Conservation (phyloP, 345 rosid genomes). For the Angophora floribunda region DNA sequence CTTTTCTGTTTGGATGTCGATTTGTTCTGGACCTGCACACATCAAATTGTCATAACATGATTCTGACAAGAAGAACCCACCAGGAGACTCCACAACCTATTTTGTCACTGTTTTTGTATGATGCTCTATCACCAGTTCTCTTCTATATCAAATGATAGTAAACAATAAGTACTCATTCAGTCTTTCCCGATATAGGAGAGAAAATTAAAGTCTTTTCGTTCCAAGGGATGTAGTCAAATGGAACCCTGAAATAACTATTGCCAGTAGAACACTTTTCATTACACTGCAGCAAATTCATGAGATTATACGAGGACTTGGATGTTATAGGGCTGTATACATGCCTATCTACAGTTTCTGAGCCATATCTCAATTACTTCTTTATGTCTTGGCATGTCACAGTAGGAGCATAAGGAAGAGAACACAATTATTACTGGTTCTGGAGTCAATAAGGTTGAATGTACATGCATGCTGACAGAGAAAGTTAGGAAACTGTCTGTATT, state of each 20-base stretch:
- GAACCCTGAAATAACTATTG: neutral
- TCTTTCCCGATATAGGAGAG: neutral
- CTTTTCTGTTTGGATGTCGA: slow-evolving; percentile 41
- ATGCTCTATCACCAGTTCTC: neutral
- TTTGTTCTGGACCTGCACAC: slow-evolving; percentile 9
- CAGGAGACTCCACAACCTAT: neutral
- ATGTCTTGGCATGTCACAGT: neutral
- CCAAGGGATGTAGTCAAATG: neutral
- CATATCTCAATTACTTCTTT: neutral
- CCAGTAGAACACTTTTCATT: neutral
- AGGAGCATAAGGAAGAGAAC: neutral
- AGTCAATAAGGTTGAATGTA: neutral
- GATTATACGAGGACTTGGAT: neutral
- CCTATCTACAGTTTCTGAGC: neutral
- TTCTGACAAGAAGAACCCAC: neutral
- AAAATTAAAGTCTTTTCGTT: neutral
- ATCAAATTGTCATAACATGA: neutral
- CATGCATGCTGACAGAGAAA: neutral
- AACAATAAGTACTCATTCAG: neutral
- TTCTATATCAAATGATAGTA: neutral
- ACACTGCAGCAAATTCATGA: neutral
- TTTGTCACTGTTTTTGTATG: neutral
- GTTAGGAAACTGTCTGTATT: neutral
- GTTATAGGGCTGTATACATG: neutral
- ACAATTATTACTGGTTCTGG: neutral